A percentile compares a stretch with the other conserved stretches of the same genome.
Evolutionary conservation across 73 alveolate genomes (phyloP).

Genomic region (Tetrahymena thermophila): DNA sequence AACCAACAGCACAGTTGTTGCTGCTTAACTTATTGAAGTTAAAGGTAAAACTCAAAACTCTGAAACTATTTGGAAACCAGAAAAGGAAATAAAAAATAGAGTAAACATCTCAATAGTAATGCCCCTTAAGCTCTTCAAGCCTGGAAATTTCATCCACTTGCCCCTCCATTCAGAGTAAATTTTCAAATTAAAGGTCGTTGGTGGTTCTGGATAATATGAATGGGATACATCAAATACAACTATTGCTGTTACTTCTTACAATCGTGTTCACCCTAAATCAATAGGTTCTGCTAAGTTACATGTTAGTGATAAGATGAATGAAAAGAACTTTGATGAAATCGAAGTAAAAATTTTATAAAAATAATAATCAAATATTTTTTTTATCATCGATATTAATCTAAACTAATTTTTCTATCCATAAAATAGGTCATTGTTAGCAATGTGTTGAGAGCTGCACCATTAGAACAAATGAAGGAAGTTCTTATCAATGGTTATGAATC

Average conservation of each 20-base stretch:
- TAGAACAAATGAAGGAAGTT: background rate
- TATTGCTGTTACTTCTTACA: background rate
- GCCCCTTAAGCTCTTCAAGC: background rate
- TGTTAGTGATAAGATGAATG: background rate
- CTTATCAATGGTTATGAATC: background rate
- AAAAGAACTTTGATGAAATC: background rate
- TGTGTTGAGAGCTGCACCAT: background rate
- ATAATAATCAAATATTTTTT: no score
- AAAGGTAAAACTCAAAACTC: background rate
- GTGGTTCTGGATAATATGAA: background rate
- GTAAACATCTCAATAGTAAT: background rate
- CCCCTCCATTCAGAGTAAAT: background rate
- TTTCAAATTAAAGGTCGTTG: background rate
- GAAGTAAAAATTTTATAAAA: background rate
- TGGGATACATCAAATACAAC: background rate
- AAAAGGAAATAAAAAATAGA: background rate
- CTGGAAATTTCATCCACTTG: background rate
- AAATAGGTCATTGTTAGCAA: background rate
- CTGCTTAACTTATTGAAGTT: background rate
- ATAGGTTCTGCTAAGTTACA: background rate
- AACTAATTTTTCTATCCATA: background rate
- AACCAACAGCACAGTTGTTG: background rate
- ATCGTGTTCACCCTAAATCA: background rate
- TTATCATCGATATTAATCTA: background rate
- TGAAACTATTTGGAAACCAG: background rate